Evolutionary conservation across 176 grass and related monocot genomes (phyloP).

Genomic region (Zoysia pacifica): DNA sequence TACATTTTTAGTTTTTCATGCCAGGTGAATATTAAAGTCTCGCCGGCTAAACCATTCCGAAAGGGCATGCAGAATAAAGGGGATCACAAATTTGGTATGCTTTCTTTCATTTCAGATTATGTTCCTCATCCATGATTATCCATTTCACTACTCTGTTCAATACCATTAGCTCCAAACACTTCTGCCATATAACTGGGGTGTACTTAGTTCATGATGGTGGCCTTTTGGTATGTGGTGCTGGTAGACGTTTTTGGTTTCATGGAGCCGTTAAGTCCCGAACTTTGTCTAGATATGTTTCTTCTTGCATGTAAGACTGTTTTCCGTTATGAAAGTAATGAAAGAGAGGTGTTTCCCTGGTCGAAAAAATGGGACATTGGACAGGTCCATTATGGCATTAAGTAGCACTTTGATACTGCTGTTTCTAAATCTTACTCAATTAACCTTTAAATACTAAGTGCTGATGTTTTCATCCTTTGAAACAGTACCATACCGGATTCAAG

Average conservation of each 20-base stretch:
- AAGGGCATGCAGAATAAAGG: constrained; percentile 56
- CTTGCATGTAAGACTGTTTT: too few species aligned
- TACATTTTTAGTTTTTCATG: constrained; percentile 42
- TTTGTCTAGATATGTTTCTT: too few species aligned
- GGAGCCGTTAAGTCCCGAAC: too few species aligned
- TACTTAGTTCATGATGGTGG: not conserved
- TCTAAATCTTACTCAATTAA: not conserved
- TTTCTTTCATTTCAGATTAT: not conserved
- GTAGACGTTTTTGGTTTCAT: too few species aligned
- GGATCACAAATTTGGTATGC: constrained; percentile 34
- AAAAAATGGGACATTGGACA: not conserved
- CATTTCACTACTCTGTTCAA: not conserved
- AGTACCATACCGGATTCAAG: constrained; percentile 20
- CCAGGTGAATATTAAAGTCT: constrained; percentile 74
- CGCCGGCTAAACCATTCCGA: constrained; percentile 61
- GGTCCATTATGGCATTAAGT: constrained; percentile 9
- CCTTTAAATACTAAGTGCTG: not conserved
- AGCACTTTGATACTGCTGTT: not conserved
- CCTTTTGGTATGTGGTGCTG: too few species aligned
- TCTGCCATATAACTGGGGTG: not conserved
- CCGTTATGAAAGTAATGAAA: too few species aligned
- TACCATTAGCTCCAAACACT: not conserved
- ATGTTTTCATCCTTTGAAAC: constrained; percentile 23
- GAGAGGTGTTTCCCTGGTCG: too few species aligned
- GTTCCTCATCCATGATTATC: not conserved